Percentiles rank a stretch among this genome's conserved stretches.
These are phyloP conservation scores for Lactarius hatsudake DNA, from an alignment of 768 basidiomycete species.

Conservation along the genomic window DNA sequence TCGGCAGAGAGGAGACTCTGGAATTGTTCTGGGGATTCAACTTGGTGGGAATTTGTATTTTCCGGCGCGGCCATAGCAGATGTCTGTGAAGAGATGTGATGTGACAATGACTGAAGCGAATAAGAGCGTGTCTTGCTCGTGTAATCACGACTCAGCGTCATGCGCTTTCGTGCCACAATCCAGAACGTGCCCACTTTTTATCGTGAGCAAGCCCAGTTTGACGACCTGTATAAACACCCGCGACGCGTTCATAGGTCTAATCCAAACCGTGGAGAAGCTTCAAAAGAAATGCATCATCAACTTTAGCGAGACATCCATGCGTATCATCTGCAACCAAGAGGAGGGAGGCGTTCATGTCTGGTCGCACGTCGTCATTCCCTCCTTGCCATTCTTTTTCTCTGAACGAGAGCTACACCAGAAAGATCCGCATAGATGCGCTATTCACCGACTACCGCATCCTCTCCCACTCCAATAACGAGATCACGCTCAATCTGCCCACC, in stretches of 20 bases:
- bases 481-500: conserved; percentile 67
- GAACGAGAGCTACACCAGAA: conserved; percentile 36
- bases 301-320: conserved; percentile 70
- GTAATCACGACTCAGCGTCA: conserved; percentile 8
- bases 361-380: conserved; percentile 51
- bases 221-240: not conserved
- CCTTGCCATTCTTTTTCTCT: conserved; percentile 13
- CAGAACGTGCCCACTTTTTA: conserved; percentile 26
- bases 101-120: not conserved
- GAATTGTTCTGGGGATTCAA: conserved; percentile 70
- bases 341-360: conserved; percentile 89
- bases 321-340: conserved; percentile 80
- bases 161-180: conserved; percentile 29
- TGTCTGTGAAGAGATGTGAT: not conserved
- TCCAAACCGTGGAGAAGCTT: conserved; percentile 79
- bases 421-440: conserved; percentile 63
- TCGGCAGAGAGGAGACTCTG: conserved; percentile 70
- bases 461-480: conserved; percentile 80
- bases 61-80: not conserved
- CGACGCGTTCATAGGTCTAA: conserved; percentile 49
- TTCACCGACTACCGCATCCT: conserved; percentile 82
- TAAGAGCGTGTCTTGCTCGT: not conserved
- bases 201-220: conserved; percentile 13
- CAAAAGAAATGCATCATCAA: conserved; percentile 83
- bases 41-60: conserved; percentile 41